Evolutionary conservation across 2,329 filamentous ascomycete species (phyloP).

Genomic region (Pseudogymnoascus sp.): DNA sequence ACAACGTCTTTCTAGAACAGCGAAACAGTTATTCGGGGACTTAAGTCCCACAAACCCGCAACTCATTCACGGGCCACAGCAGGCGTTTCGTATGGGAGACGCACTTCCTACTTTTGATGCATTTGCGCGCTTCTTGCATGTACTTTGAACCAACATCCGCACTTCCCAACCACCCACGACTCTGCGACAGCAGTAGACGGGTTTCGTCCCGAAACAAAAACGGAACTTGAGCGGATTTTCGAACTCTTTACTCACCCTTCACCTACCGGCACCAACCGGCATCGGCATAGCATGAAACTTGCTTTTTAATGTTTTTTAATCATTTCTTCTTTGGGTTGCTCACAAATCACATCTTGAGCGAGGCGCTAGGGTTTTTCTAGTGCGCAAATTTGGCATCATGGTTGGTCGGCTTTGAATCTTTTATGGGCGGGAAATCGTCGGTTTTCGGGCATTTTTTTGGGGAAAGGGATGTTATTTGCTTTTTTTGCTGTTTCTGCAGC

Average conservation of each 20-base stretch:
- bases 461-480: background rate
- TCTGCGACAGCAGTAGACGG: background rate
- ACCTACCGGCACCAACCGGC: background rate
- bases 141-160: background rate
- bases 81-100: slow-evolving; percentile 1
- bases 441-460: background rate
- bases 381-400: background rate
- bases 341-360: slow-evolving; percentile 4
- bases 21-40: background rate
- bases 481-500: background rate
- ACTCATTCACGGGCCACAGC: background rate
- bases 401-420: background rate
- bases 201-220: background rate
- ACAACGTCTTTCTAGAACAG: background rate
- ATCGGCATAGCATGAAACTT: slow-evolving; percentile 8
- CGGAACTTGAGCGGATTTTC: background rate
- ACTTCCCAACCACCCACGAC: background rate
- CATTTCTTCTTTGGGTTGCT: background rate
- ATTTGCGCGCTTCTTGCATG: slow-evolving; percentile 1
- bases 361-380: background rate
- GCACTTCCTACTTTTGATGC: slow-evolving; percentile 1
- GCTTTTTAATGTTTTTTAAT: background rate
- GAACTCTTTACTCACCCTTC: slow-evolving; percentile 4
- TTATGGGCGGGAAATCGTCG: background rate
- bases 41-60: background rate